phyloP scores from a whole-genome alignment of 495 filamentous ascomycete species.

The Aspergillus sparsus region DNA sequence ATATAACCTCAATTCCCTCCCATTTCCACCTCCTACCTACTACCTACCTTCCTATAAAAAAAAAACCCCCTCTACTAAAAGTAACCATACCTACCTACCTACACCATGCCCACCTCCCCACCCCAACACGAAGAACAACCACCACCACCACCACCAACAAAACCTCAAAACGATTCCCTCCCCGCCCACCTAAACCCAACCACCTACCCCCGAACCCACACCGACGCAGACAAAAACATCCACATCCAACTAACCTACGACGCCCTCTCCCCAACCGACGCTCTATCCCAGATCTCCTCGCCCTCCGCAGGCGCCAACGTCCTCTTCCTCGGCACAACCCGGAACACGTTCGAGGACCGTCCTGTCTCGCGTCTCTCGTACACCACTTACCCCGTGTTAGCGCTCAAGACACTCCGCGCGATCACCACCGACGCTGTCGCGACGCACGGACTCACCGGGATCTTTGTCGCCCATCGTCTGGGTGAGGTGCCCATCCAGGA shows the following conservation, averaged over 20 bases:
- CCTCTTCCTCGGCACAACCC: constrained; percentile 85
- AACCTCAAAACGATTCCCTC: constrained; percentile 14
- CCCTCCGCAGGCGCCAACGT: constrained; percentile 86
- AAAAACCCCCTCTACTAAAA: not conserved
- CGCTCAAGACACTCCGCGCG: constrained; percentile 69
- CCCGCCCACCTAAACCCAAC: constrained; percentile 41
- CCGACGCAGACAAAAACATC: constrained; percentile 36
- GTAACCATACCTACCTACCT: not conserved
- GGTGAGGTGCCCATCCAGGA: constrained; percentile 84
- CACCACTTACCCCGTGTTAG: constrained; percentile 74
- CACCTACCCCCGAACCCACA: constrained; percentile 44
- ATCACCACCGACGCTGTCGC: constrained; percentile 62
- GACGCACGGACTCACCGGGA: constrained; percentile 64
- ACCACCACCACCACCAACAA: not conserved
- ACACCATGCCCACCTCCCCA: not conserved
- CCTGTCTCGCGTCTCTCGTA: constrained; percentile 79
- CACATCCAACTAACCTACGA: constrained; percentile 57
- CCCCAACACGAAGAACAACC: not conserved
- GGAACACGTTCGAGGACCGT: constrained; percentile 75
- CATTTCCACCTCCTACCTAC: too few relatives aligned
- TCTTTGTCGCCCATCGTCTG: constrained; percentile 84
- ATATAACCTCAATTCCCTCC: too few relatives aligned
- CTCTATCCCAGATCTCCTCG: constrained; percentile 69
- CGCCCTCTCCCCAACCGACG: constrained; percentile 57
- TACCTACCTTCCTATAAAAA: too few relatives aligned